Percentiles rank a stretch among this genome's conserved stretches.
Conservation (phyloP, 441 rosid species). For the Syzygium syzygioides region DNA sequence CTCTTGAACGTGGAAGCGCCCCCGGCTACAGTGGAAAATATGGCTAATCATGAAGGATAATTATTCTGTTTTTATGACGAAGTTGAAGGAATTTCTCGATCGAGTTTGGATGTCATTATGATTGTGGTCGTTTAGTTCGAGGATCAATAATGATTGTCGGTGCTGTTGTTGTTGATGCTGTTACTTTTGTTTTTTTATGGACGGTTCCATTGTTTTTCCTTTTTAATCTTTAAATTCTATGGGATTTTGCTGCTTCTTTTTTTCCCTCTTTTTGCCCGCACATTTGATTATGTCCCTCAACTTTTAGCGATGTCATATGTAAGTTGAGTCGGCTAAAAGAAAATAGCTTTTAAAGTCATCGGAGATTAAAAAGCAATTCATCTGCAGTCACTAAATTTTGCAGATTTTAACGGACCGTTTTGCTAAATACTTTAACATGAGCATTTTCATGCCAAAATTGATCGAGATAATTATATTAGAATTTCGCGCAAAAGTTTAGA, state of each 20-base stretch:
- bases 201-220: no score
- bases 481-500: no score
- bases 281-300: no score
- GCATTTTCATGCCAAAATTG: no score
- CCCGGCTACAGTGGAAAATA: rapidly evolving
- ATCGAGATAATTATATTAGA: neutral
- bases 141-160: neutral
- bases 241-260: no score
- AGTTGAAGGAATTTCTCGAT: neutral
- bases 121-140: neutral
- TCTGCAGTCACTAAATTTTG: neutral
- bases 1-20: rapidly evolving
- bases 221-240: no score
- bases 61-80: rapidly evolving
- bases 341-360: neutral
- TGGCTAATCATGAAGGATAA: neutral
- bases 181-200: no score
- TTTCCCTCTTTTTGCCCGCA: no score
- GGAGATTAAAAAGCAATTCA: neutral
- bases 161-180: neutral
- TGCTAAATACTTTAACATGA: no score
- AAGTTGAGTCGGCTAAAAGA: no score
- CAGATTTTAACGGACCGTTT: no score
- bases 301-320: no score
- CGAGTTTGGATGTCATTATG: neutral